Evolutionary conservation across 768 basidiomycete species (phyloP), one percentile per base, ranked within the genome.

Genomic region (Hericium erinaceus): DNA sequence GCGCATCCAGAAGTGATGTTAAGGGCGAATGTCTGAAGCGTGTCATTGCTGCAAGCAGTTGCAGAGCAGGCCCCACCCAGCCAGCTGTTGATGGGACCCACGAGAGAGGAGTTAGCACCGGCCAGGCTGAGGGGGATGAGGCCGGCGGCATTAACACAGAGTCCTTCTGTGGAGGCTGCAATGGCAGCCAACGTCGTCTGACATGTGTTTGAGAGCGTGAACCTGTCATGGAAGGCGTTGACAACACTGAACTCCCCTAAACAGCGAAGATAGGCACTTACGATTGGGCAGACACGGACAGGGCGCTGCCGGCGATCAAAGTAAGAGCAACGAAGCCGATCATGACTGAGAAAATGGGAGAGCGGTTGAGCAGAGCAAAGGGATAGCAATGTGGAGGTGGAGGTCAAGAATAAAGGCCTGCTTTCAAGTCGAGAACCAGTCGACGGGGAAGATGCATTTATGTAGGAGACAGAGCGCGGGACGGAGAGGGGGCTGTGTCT

Each of bases 71-170:
- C 39, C 50, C 77, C 79, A 0, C 69, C 74, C 51, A 88, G 69
- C 88, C 88, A 91, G 41, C 54, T 75, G 68, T 85, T 72, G 56
- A 89, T 62, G 12, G 81, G 72, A 4, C 63, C 60, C n/a, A 81
- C 68, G 49, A 84, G 58, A 10, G 80, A 79, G 16, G 67, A 61
- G 53, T 72, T 72, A 12, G 61, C 50, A 57, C 65, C 60, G 20
- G 69, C 62, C 24, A 72, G 59, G 55, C 75, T 58, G 52, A 83
- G 59, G 4, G 75, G 61, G 52, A 79, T 48, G n/a, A 85, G 68
- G 28, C 74, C 71, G 3, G 70, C 64, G 6, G 78, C 74, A 60
- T 75, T 78, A 53, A 87, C 66, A 67, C 85, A 87, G 11, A 71
- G 61, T 1, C 76, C 78, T 44, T 78, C 79, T 0, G 76, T 54